Percentiles rank a stretch among this genome's conserved stretches.
Evolutionary conservation across 2,329 filamentous ascomycete species (phyloP).

Genomic region (Aspergillus sp.): DNA sequence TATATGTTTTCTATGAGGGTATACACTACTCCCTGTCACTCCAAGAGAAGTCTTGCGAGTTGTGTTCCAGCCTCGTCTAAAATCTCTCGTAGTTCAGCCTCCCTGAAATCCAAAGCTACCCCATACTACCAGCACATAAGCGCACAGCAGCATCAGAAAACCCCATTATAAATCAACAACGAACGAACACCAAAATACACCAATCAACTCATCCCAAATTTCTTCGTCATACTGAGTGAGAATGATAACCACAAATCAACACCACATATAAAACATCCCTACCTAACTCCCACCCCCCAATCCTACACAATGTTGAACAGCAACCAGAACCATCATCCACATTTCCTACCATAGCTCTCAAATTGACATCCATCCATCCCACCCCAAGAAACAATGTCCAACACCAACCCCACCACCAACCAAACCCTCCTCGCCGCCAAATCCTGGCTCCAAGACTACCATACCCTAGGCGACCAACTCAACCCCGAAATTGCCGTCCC

Average conservation of each 20-base stretch:
- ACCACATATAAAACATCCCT: neutral
- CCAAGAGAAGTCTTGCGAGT: too few species aligned
- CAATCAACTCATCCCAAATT: neutral
- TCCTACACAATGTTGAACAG: too few species aligned
- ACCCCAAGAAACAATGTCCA: neutral
- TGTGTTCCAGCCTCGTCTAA: too few species aligned
- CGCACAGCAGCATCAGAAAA: too few species aligned
- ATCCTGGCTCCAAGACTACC: constrained; percentile 18
- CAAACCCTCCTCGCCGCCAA: neutral
- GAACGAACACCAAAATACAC: neutral
- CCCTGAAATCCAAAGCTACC: too few species aligned
- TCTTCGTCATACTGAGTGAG: neutral
- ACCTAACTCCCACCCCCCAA: neutral
- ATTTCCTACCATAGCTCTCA: too few species aligned
- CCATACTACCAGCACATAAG: too few species aligned
- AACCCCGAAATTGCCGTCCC: neutral
- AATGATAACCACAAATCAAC: neutral
- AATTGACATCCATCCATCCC: neutral
- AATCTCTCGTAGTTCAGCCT: too few species aligned
- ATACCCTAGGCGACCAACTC: neutral
- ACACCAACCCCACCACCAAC: neutral
- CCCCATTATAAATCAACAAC: neutral
- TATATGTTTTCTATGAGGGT: too few species aligned
- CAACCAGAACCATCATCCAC: too few species aligned
- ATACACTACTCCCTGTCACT: too few species aligned